Evolutionary conservation across 179 eudicot species (phyloP).

Genomic region (Drosera spatulata): DNA sequence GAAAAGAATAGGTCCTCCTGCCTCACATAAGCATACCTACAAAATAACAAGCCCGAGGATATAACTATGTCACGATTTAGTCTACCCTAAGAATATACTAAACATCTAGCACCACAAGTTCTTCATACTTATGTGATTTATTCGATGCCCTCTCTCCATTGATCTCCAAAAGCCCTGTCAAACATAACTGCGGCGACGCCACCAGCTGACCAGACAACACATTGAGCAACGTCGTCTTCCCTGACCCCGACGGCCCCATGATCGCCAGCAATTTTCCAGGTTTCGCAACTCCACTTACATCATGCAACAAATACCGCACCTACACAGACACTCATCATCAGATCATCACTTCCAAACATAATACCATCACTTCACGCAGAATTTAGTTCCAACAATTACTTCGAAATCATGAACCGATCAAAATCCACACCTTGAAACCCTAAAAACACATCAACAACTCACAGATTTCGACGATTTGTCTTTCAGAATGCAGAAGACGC

Average conservation of each 20-base stretch:
- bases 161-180: slow-evolving; percentile 87
- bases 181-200: slow-evolving; percentile 66
- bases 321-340: background rate
- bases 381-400: background rate
- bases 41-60: slow-evolving; percentile 8
- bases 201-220: slow-evolving; percentile 73
- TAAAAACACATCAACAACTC: no score
- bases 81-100: no score
- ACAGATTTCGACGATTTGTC: no score
- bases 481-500: slow-evolving; percentile 52
- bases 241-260: slow-evolving; percentile 99
- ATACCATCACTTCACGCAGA: no score
- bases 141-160: slow-evolving; percentile 59
- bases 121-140: slow-evolving; percentile 55
- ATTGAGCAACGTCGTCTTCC: slow-evolving; percentile 94
- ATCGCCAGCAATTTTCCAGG: slow-evolving; percentile 88
- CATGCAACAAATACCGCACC: slow-evolving; percentile 68
- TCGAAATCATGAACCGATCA: background rate
- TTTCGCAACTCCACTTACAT: slow-evolving; percentile 82
- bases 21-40: slow-evolving; percentile 85
- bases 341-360: no score
- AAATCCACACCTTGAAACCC: no score
- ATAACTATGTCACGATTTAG: background rate
- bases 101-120: background rate
- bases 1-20: slow-evolving; percentile 98